Conservation (phyloP, 2,329 filamentous ascomycete species). For the Penicillium sp. region DNA sequence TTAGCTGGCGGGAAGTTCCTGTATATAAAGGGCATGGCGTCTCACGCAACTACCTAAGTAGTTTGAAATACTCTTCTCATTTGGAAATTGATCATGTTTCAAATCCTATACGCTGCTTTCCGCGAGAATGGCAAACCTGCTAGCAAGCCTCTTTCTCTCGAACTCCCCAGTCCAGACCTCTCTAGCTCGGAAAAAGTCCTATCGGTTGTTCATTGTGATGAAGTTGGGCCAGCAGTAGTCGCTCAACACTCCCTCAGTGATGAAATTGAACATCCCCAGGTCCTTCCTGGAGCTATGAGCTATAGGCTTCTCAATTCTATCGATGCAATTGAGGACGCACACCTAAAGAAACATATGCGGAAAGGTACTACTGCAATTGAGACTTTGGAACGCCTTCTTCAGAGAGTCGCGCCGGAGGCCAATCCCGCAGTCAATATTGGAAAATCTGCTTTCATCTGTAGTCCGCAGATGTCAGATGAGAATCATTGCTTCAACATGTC, state of each 20-base stretch:
- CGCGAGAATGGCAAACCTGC: neutral
- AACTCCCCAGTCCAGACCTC: neutral
- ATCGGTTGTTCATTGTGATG: neutral
- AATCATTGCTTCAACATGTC: neutral
- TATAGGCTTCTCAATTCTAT: neutral
- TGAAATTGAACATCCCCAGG: neutral
- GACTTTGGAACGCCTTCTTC: neutral
- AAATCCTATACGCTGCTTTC: neutral
- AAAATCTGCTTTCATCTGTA: neutral
- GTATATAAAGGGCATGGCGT: neutral
- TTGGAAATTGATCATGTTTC: neutral
- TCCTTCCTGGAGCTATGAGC: neutral
- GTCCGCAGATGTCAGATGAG: neutral
- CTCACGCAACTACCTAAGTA: neutral
- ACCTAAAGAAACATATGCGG: neutral
- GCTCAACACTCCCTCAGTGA: neutral
- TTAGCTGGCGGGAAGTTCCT: neutral
- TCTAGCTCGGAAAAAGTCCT: neutral
- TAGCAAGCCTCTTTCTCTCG: neutral
- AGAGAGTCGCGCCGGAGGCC: neutral
- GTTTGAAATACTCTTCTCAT: neutral
- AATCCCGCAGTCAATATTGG: neutral
- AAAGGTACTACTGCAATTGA: neutral
- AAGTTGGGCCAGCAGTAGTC: neutral
- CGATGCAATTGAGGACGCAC: neutral